Evolutionary conservation across 164 flowering plant species (phyloP).

Genomic region (Piper betle): DNA sequence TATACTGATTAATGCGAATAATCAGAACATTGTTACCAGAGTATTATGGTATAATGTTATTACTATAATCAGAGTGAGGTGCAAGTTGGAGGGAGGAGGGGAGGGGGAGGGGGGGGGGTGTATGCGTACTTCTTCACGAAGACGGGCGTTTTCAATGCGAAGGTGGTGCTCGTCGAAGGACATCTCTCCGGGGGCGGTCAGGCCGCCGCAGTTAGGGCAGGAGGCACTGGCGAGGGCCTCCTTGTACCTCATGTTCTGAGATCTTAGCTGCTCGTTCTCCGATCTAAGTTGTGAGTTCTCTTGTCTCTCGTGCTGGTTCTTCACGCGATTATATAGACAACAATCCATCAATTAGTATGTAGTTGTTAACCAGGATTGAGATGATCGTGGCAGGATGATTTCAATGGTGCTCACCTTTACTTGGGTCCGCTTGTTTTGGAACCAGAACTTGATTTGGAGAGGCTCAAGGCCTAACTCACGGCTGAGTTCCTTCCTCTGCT

Average conservation of each 20-base stretch:
- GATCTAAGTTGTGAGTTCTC: constrained; percentile 58
- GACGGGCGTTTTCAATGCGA: constrained; percentile 63
- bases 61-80: no score
- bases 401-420: constrained; percentile 67
- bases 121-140: constrained; percentile 65
- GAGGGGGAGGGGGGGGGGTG: background rate
- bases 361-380: no score
- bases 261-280: constrained; percentile 67
- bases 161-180: constrained; percentile 71
- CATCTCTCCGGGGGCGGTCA: constrained; percentile 59
- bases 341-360: background rate
- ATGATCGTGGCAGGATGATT: no score
- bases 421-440: constrained; percentile 89
- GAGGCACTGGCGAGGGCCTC: constrained; percentile 65
- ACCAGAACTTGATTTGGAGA: constrained; percentile 87
- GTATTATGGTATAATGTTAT: no score
- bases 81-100: background rate
- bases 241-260: constrained; percentile 62
- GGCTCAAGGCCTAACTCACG: constrained; percentile 65
- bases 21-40: no score
- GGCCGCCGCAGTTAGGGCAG: constrained; percentile 75
- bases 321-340: background rate
- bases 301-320: constrained; percentile 74
- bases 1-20: no score
- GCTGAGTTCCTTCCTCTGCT: constrained; percentile 76